These are phyloP conservation scores for Chaetomium fimeti DNA, from an alignment of 495 filamentous ascomycete genomes.

Conservation along the genomic window DNA sequence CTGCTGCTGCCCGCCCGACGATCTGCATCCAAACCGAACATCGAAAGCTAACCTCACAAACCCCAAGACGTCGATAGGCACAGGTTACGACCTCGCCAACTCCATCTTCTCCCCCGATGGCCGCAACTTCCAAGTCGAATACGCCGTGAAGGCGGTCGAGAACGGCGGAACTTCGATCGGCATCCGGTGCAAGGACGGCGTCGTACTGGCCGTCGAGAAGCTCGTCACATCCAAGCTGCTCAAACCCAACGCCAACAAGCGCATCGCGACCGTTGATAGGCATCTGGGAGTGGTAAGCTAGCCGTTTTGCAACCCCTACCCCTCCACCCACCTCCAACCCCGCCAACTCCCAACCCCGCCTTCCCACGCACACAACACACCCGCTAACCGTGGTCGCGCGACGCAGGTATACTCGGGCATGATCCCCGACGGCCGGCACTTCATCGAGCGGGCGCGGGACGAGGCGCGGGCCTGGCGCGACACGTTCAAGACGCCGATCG, in stretches of 20 bases:
- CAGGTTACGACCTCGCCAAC: constrained; percentile 98
- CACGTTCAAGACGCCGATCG: constrained; percentile 87
- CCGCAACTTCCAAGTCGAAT: constrained; percentile 99
- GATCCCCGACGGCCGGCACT: constrained; percentile 91
- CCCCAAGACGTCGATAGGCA: constrained; percentile 93
- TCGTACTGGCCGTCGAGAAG: constrained; percentile 95
- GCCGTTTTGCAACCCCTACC: background rate
- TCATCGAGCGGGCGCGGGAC: constrained; percentile 88
- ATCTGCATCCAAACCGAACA: background rate
- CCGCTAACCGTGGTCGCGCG: background rate
- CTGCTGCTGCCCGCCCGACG: background rate
- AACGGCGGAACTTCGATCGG: constrained; percentile 96
- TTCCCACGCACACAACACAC: constrained; percentile 13
- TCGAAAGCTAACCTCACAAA: constrained; percentile 2
- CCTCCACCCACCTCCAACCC: background rate
- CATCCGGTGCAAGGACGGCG: constrained; percentile 94
- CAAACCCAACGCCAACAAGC: constrained; percentile 90
- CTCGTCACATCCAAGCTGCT: constrained; percentile 91
- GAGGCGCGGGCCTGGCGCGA: constrained; percentile 87
- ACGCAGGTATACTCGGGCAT: constrained; percentile 85
- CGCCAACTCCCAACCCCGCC: constrained; percentile 1
- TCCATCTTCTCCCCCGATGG: constrained; percentile 99
- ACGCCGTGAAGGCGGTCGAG: constrained; percentile 97
- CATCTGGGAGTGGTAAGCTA: constrained; percentile 87
- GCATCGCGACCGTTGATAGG: constrained; percentile 90